Evolutionary conservation across 2,329 filamentous ascomycete species (phyloP), one percentile per base, ranked within the genome.

Genomic region (Didymella pinodella): DNA sequence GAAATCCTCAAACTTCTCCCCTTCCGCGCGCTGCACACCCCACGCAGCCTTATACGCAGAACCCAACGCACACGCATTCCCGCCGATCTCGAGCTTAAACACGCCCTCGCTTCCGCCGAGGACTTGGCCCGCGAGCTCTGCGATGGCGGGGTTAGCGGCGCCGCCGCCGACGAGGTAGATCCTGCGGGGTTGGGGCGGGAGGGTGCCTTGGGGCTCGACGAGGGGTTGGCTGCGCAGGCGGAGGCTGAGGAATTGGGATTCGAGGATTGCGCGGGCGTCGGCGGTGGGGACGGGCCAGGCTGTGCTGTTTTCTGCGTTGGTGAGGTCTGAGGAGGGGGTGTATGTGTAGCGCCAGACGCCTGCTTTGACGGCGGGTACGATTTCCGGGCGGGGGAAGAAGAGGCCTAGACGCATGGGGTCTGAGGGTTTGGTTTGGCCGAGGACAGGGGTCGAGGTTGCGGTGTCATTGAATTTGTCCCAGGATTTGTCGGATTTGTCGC

Each of bases 31-130:
- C 81, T 95, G 92, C 54, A 92, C 82, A 0, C 90, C 93, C 95
- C 95, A 99, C 0, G 96, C 88, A 14, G 95, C 94, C 80, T 98
- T 98, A 80, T 98, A 97, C 26, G 94, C 94, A 7, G 92, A 92
- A 14, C 95, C 95, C 14, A 98, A 80, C 11, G 94, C 95, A 79
- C 95, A 99, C 2, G 95, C 94, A 79, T 96, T 97, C 26, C 93
- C 93, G 26, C 95, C 94, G 5, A 98, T 92, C 73, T 98, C 93
- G 14, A 99, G 86, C 78, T 90, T 91, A 80, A 92, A 99, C 26
- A 98, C 91, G 25, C 95, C 95, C 63, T 98, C 95, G 2, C 84
- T 85, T 32, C 92, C 92, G 51, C 95, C 95, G 2, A 99, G 86
- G 2, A 98, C 92, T 70, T 97, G 89, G 26, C 93, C 94, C 4